phyloP scores from a whole-genome alignment of 805 yeast species.

The Ascoidea asiatica region DNA sequence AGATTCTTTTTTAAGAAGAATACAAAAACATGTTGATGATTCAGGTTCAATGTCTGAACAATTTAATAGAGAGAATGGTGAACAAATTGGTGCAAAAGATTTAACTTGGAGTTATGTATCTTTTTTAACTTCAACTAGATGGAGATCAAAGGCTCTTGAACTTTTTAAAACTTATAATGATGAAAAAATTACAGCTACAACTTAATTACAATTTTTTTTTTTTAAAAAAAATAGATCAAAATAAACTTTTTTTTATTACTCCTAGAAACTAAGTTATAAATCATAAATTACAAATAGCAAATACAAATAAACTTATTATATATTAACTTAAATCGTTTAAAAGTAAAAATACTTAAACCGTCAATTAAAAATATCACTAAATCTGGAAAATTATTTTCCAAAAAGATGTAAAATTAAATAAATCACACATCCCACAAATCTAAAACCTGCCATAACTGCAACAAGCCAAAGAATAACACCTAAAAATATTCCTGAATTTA shows the following conservation, averaged over 20 bases:
- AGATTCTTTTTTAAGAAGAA: conserved; percentile 52
- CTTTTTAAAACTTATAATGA: conserved; percentile 6
- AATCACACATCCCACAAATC: conserved; percentile 38
- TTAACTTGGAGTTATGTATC: conserved; percentile 89
- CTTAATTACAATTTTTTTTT: too few species aligned
- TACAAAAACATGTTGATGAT: conserved; percentile 43
- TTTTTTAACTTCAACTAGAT: conserved; percentile 49
- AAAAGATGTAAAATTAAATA: conserved; percentile 23
- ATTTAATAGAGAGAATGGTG: conserved; percentile 69
- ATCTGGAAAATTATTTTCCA: neutral
- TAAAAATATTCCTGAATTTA: conserved; percentile 27
- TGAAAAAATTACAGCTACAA: too few species aligned
- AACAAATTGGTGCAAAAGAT: conserved; percentile 74
- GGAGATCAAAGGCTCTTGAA: neutral
- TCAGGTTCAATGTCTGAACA: conserved; percentile 82
- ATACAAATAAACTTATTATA: too few species aligned
- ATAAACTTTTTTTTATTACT: too few species aligned
- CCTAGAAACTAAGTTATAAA: too few species aligned
- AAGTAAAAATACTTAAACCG: too few species aligned
- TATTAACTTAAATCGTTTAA: too few species aligned
- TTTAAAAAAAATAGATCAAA: too few species aligned
- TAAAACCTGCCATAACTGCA: conserved; percentile 44
- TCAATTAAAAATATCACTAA: too few species aligned
- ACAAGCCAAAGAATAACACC: conserved; percentile 48
- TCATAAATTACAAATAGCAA: too few species aligned